These are phyloP conservation scores for Hirschfeldia incana DNA, from an alignment of 345 rosid species.

Conservation along the genomic window DNA sequence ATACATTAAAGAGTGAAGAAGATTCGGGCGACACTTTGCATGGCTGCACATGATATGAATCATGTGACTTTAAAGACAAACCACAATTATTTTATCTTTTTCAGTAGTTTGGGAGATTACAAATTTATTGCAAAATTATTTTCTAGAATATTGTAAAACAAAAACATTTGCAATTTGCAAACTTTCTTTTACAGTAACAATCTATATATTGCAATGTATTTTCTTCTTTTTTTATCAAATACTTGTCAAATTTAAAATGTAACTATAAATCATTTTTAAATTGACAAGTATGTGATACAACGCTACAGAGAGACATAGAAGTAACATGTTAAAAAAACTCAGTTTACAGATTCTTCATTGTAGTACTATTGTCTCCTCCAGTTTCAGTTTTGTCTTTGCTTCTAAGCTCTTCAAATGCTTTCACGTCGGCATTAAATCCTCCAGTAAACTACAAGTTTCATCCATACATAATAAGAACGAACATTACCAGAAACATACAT, in stretches of 20 bases:
- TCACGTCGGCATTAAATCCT: conserved; percentile 97
- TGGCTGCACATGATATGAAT: conserved; percentile 39
- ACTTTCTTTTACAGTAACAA: background rate
- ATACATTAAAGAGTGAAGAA: conserved; percentile 35
- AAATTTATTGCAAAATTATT: conserved; percentile 33
- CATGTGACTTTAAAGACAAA: conserved; percentile 41
- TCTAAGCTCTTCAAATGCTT: conserved; percentile 88
- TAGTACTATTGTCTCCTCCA: conserved; percentile 39
- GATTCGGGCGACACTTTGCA: conserved; percentile 41
- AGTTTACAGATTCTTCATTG: conserved; percentile 29
- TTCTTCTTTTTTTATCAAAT: too few relatives aligned
- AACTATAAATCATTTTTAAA: conserved; percentile 3
- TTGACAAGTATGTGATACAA: conserved; percentile 14
- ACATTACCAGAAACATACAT: conserved; percentile 1
- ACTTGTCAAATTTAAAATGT: too few relatives aligned
- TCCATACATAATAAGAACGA: background rate
- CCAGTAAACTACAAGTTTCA: conserved; percentile 73
- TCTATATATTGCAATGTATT: conserved; percentile 22
- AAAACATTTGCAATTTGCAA: background rate
- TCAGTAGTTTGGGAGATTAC: conserved; percentile 37
- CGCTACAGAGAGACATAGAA: background rate
- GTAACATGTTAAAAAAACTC: conserved; percentile 16
- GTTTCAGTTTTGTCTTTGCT: conserved; percentile 58
- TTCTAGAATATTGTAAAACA: background rate
- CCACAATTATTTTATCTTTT: conserved; percentile 38